Percentiles rank a stretch among this genome's conserved stretches.
These are phyloP conservation scores for Neofusicoccum parvum DNA, from an alignment of 2,329 filamentous ascomycete genomes.

Conservation along the genomic window DNA sequence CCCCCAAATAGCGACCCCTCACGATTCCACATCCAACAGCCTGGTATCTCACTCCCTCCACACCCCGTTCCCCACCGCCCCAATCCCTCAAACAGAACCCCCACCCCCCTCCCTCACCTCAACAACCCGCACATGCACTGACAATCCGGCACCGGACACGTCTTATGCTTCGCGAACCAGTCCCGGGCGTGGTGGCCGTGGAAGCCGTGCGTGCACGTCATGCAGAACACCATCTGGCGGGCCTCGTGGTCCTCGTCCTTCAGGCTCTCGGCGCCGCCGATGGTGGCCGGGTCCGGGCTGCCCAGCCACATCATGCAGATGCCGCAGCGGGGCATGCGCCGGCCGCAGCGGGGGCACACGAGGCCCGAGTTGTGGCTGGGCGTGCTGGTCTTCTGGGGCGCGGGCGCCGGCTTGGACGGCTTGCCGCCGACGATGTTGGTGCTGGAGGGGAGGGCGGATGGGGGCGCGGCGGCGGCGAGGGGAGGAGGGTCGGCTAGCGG, in stretches of 20 bases:
- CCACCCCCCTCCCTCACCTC: slow-evolving; percentile 27
- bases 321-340: slow-evolving; percentile 64
- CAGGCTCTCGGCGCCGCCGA: slow-evolving; percentile 37
- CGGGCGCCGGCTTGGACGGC: slow-evolving; percentile 16
- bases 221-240: slow-evolving; percentile 62
- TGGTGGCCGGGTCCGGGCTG: slow-evolving; percentile 55
- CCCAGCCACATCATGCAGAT: slow-evolving; percentile 66
- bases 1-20: too few species aligned
- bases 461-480: slow-evolving; percentile 17
- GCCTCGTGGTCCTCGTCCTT: slow-evolving; percentile 53
- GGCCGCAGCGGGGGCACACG: slow-evolving; percentile 62
- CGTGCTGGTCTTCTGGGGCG: slow-evolving; percentile 21
- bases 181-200: slow-evolving; percentile 64
- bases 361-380: slow-evolving; percentile 44
- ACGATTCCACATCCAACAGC: too few species aligned
- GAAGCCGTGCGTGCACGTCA: slow-evolving; percentile 64
- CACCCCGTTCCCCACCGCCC: too few species aligned
- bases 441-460: slow-evolving; percentile 13
- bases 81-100: too few species aligned
- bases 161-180: slow-evolving; percentile 60
- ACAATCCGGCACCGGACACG: slow-evolving; percentile 60
- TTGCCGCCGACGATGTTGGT: slow-evolving; percentile 3
- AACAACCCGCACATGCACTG: slow-evolving; percentile 54
- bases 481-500: not conserved
- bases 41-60: too few species aligned